Evolutionary conservation across 2,329 filamentous ascomycete genomes (phyloP), one percentile per base, ranked within the genome.

Genomic region (Furcasterigmium furcatum): DNA sequence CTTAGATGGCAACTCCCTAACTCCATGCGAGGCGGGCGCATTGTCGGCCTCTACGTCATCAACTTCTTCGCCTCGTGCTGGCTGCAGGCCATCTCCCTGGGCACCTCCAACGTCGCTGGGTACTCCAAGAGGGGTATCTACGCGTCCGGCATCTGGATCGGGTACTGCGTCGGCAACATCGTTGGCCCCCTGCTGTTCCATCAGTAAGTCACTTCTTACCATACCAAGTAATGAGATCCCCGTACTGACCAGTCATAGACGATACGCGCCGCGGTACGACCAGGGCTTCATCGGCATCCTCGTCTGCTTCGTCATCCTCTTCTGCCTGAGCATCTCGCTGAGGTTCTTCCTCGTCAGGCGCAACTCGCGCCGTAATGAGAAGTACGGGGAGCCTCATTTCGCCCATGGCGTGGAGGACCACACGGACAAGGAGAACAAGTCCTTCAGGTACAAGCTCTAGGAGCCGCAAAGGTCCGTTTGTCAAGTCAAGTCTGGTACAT

Each of bases 101-200:
- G 70, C 38, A 67, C 73, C 35, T 72, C 73, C 21, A 77, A 78
- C 48, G 76, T 70, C 10, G 72, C 74, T 0, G 74, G 74, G 2
- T 77, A 77, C 43, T 77, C 74, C 0, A 77, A 78, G 56, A 61
- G 72, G 2, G 68, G 69, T 2, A 59, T 77, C 1, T 68, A 68
- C 2, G 72, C 71, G 1, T 73, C 72, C 3, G 73, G 73, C 0
- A 60, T 76, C 6, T 77, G 73, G 42, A 67, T 77, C 18, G 74
- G 73, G 1, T 77, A 77, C 51, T 77, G 74, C 51, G 58, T 76
- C 9, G 72, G 61, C 8, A 73, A 72, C 51, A 69, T 74, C 30
- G 65, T 71, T n/a, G 70, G 70, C 0, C 70, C 71, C 1, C 56
- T 73, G 2, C 57, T 67, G 13, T 71, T 71, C 51, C 60, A 65